Evolutionary conservation across 805 yeast genomes (phyloP), one percentile per base, ranked within the genome.

Genomic region (Wickerhamiella parazyma): DNA sequence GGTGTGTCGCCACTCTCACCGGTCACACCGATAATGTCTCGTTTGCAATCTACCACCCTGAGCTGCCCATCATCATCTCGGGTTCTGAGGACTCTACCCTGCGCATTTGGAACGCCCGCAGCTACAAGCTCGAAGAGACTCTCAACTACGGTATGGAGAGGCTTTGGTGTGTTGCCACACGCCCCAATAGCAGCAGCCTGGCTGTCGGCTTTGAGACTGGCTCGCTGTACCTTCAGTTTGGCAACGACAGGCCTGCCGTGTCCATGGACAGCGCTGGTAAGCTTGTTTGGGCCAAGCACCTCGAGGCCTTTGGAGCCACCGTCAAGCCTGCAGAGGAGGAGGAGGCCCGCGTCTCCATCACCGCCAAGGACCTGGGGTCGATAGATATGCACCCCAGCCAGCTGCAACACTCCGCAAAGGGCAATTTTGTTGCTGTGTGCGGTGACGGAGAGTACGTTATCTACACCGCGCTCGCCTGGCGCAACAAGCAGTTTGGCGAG

Each of bases 361-460:
- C 80, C 50, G 79, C 80, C 45, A 87, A 87, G 65, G 98, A 91
- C 56, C 69, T 91, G 48, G 98, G 98, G n/a, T 69, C 84, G 19
- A 84, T 89, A 42, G 98, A 91, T 63, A 75, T 89, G 37, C 91
- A 78, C 70, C 97, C 98, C 42, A 80, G 82, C 49, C 72, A 81
- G 48, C 71, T 91, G 56, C 67, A 71, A 40, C 98, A 91, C 63
- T 89, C 97, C 36, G 96, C 97, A 50, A 91, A 91, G 60, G 99
- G 99, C 50, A 77, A 95, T 63, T 91, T 82, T 60, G 96, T 87
- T 33, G 81, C 97, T 21, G 95, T 91, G 40, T 80, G 89, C 37
- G 99, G 99, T 58, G 98, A 91, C 65, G 96, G 95, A 48, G 99
- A 91, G 64, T 89, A 85, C 61, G 84, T 89, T 54, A 80, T 91